Conservation (phyloP, 768 basidiomycete species). For the Russula lepida region DNA sequence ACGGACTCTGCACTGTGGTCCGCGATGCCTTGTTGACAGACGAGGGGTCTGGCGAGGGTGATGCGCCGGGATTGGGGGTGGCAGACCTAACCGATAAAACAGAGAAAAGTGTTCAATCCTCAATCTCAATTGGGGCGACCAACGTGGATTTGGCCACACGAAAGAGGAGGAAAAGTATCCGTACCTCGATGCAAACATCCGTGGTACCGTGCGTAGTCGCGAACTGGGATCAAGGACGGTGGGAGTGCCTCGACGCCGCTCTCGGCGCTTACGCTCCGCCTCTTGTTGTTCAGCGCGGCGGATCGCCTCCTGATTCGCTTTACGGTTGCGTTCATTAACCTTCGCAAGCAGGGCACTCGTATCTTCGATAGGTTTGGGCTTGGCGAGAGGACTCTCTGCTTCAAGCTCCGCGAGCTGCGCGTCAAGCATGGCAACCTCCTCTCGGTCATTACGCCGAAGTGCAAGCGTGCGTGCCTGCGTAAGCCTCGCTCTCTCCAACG, state of each 20-base stretch:
- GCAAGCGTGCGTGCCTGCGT: conserved; percentile 69
- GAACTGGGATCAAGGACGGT: conserved; percentile 48
- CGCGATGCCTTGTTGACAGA: conserved; percentile 31
- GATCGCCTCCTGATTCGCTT: conserved; percentile 73
- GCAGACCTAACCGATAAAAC: conserved; percentile 28
- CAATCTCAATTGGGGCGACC: neutral
- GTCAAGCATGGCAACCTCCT: conserved; percentile 55
- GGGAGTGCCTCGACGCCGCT: conserved; percentile 50
- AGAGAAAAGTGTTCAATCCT: neutral
- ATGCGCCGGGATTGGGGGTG: conserved; percentile 33
- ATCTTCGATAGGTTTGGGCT: conserved; percentile 20
- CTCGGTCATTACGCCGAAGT: conserved; percentile 57
- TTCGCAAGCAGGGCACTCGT: conserved; percentile 45
- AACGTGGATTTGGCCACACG: neutral
- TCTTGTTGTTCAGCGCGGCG: conserved; percentile 66
- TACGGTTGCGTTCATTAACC: conserved; percentile 87
- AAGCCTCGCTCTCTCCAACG: conserved; percentile 59
- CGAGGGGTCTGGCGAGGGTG: conserved; percentile 26
- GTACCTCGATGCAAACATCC: conserved; percentile 59
- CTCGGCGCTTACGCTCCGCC: conserved; percentile 59
- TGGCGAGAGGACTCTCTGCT: conserved; percentile 17
- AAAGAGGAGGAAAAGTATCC: conserved; percentile 21
- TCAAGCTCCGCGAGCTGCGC: conserved; percentile 50
- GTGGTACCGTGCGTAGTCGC: conserved; percentile 55
- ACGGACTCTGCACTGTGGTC: conserved; percentile 23